Evolutionary conservation across 495 filamentous ascomycete genomes (phyloP), one percentile per base, ranked within the genome.

Genomic region (Penicillium coprophilum): DNA sequence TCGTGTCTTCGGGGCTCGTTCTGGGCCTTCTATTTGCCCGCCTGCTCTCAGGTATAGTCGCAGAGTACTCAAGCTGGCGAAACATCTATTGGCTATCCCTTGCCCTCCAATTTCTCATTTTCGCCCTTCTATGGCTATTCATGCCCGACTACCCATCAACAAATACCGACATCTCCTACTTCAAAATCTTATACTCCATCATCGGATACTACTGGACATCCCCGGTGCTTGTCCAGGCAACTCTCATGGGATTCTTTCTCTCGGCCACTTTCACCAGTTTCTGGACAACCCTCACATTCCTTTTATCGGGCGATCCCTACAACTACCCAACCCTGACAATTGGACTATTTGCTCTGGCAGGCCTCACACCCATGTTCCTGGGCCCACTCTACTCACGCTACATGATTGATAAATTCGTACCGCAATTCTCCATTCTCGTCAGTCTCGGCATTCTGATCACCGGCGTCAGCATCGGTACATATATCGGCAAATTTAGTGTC

Each of bases 201-300:
- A 58, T 80, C 19, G 55, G 72, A 7, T 78, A 93, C 59, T 67
- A 89, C 23, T 63, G 79, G 52, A 78, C 74, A 3, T 78, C 90
- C 46, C 88, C 90, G 1, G 70, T 88, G 4, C 78, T 95, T 3
- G 77, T 87, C 0, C 89, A 93, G 62, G 81, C 81, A 4, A 84
- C 82, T 31, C 62, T 86, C 1, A 79, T 84, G 39, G 78, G 80
- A 1, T 80, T 86, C 58, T 79, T 82, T 56, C 75, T 74, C 12
- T 77, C 76, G 5, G 70, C 76, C 0, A 82, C 79, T 1, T 89
- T 89, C 66, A 89, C 85, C n/a, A 72, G 64, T 30, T 88, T 86
- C 75, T 95, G 90, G 90, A 94, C 90, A 3, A 93, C 90, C 0
- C 72, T 93, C 17, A 91, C 88, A 0, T 95, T 95, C 68, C 80